These are phyloP conservation scores for Plasmodium gonderi DNA, from an alignment of 169 alveolate genomes.

Conservation along the genomic window DNA sequence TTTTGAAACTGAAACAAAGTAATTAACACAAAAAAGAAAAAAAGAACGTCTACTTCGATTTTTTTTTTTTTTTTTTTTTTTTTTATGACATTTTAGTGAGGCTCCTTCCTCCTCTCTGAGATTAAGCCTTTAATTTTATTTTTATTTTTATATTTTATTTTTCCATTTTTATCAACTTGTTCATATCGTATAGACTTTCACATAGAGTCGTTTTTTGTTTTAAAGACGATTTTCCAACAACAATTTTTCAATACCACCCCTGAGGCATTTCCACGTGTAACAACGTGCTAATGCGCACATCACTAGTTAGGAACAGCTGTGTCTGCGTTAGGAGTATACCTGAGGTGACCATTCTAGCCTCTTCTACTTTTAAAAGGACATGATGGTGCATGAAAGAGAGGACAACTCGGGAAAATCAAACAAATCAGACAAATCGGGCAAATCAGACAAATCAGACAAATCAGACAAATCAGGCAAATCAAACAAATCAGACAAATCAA, in stretches of 20 bases:
- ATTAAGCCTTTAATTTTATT: too few species aligned
- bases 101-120: too few species aligned
- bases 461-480: not conserved
- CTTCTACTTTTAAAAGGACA: not conserved
- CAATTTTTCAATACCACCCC: too few species aligned
- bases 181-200: too few species aligned
- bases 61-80: not conserved
- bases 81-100: not conserved
- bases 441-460: not conserved
- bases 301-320: not conserved
- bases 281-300: too few species aligned
- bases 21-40: too few species aligned
- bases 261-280: too few species aligned
- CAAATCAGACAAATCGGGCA: not conserved
- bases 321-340: not conserved
- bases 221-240: not conserved
- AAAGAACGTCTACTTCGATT: not conserved
- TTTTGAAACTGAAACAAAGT: not conserved
- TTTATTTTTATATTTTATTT: too few species aligned
- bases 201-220: too few species aligned
- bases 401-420: not conserved
- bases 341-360: not conserved
- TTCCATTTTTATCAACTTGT: too few species aligned
- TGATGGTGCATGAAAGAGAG: not conserved
- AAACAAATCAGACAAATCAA: not conserved